phyloP scores from a whole-genome alignment of 192 early-diverging fungal genomes.

The Obelidium mucronatum region DNA sequence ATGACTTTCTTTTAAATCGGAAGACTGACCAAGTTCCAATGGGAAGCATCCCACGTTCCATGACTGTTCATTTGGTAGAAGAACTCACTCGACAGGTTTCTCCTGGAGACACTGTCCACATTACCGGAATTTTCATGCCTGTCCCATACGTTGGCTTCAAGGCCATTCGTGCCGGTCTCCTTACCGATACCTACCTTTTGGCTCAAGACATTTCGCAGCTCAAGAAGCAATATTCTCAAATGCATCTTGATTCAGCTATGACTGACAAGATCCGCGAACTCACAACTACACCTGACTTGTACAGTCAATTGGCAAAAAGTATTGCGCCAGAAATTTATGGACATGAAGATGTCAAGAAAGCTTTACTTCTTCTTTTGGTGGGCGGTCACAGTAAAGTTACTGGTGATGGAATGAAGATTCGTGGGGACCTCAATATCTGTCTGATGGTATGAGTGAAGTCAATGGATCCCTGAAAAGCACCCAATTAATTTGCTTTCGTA shows the following conservation, averaged over 20 bases:
- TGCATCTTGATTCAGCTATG: slow-evolving; percentile 55
- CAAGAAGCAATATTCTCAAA: slow-evolving; percentile 92
- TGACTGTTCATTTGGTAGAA: slow-evolving; percentile 91
- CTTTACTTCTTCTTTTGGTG: slow-evolving; percentile 83
- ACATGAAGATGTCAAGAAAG: slow-evolving; percentile 70
- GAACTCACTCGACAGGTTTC: slow-evolving; percentile 77
- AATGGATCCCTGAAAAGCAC: too few relatives aligned
- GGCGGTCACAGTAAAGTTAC: slow-evolving; percentile 86
- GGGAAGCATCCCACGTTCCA: slow-evolving; percentile 96
- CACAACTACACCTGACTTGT: slow-evolving; percentile 72
- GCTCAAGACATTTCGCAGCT: slow-evolving; percentile 84
- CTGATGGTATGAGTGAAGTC: slow-evolving; percentile 68
- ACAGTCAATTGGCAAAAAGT: slow-evolving; percentile 78
- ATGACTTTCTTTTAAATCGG: neutral
- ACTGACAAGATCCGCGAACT: slow-evolving; percentile 56
- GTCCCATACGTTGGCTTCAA: slow-evolving; percentile 93
- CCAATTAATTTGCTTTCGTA: neutral
- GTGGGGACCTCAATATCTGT: slow-evolving; percentile 97
- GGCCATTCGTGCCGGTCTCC: slow-evolving; percentile 85
- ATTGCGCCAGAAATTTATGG: slow-evolving; percentile 84
- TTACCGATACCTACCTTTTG: slow-evolving; percentile 96
- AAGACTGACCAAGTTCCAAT: slow-evolving; percentile 98
- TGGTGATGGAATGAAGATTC: slow-evolving; percentile 93
- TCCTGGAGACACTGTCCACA: slow-evolving; percentile 87
- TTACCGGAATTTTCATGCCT: slow-evolving; percentile 90